Percentiles rank a stretch among this genome's conserved stretches.
These are phyloP conservation scores for Diaporthe ampelina DNA, from an alignment of 2,329 filamentous ascomycete species.

Conservation along the genomic window DNA sequence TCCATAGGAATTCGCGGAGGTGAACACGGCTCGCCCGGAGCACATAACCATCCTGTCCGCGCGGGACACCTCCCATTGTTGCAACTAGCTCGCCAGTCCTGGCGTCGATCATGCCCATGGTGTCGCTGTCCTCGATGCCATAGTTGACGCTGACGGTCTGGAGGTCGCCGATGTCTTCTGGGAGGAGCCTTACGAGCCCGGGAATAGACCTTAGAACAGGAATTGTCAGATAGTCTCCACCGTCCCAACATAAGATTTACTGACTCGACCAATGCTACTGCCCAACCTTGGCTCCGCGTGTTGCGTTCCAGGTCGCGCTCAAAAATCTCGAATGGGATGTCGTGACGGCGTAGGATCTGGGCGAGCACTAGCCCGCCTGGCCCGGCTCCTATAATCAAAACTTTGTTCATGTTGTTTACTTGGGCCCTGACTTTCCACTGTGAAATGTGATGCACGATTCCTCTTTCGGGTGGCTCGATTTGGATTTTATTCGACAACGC, in stretches of 20 bases:
- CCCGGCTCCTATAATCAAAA: background rate
- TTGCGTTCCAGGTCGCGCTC: background rate
- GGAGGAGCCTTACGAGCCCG: background rate
- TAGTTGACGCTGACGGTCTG: constrained; percentile 8
- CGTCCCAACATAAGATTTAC: too few relatives aligned
- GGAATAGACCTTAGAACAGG: background rate
- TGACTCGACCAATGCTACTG: background rate
- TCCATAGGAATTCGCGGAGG: background rate
- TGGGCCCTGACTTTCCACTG: background rate
- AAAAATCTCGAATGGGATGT: background rate
- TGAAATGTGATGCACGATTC: too few relatives aligned
- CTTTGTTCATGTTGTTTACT: background rate
- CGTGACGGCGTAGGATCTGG: background rate
- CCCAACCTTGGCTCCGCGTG: background rate
- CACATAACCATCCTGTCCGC: background rate
- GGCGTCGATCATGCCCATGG: background rate
- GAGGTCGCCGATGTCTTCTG: background rate
- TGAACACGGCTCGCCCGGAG: background rate
- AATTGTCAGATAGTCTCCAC: fast-evolving
- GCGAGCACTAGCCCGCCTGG: background rate
- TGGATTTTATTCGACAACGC: too few relatives aligned
- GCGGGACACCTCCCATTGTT: background rate
- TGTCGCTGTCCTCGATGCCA: background rate
- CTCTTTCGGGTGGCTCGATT: too few relatives aligned
- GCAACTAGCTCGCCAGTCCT: background rate